A percentile compares a stretch with the other conserved stretches of the same genome.
These are phyloP conservation scores for Cyamopsis tetragonoloba DNA, from an alignment of 306 rosid genomes.

Conservation along the genomic window DNA sequence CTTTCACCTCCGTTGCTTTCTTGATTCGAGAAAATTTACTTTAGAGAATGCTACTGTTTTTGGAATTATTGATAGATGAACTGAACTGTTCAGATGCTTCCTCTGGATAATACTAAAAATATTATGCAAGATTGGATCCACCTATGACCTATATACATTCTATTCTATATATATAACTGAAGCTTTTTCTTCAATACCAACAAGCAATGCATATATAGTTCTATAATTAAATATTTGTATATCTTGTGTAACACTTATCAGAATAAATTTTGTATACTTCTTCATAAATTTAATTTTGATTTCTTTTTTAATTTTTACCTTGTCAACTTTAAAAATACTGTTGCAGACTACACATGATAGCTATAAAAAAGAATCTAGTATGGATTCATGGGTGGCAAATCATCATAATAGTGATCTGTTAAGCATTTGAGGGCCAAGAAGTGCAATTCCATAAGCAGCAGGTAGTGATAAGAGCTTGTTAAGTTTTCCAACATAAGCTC, in stretches of 20 bases:
- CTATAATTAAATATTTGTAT: no score
- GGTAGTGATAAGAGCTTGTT: slow-evolving; percentile 73
- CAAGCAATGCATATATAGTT: no score
- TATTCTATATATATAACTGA: no score
- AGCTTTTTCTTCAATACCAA: background rate
- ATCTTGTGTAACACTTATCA: no score
- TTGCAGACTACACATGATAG: slow-evolving; percentile 11
- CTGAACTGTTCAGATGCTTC: background rate
- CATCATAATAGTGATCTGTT: slow-evolving; percentile 28
- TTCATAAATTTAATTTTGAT: no score
- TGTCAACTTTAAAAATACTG: no score
- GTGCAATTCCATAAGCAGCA: slow-evolving; percentile 61
- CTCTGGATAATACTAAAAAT: background rate
- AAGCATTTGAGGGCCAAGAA: slow-evolving; percentile 45
- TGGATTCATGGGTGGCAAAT: background rate
- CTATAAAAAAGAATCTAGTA: no score
- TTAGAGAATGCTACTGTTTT: no score
- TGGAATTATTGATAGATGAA: background rate
- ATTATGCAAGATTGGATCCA: background rate
- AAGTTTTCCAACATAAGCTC: slow-evolving; percentile 76
- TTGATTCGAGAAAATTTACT: no score
- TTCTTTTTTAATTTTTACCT: no score
- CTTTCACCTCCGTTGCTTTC: no score
- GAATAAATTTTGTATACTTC: no score
- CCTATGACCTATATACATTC: background rate